These are phyloP conservation scores for Syzygium jambos DNA, from an alignment of 345 rosid genomes.

Conservation along the genomic window DNA sequence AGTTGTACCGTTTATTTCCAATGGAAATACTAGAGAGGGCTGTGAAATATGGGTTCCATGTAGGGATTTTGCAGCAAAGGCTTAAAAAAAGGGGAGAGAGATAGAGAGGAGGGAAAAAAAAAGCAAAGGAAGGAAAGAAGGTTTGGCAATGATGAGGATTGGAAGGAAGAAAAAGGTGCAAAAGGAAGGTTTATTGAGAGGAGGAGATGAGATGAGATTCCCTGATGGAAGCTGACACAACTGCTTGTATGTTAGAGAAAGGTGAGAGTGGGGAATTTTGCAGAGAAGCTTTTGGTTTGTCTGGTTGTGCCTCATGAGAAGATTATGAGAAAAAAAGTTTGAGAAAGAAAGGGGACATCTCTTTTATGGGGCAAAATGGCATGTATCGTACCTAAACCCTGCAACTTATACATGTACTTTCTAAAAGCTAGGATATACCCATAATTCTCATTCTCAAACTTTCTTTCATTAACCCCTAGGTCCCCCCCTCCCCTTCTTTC, in stretches of 20 bases:
- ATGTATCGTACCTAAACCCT: conserved; percentile 35
- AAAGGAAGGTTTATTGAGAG: conserved; percentile 20
- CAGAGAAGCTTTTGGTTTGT: conserved; percentile 44
- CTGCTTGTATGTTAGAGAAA: conserved; percentile 11
- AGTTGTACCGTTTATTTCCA: not conserved
- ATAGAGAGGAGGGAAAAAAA: not conserved
- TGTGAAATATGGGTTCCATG: conserved; percentile 6
- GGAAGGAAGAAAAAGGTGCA: conserved; percentile 21
- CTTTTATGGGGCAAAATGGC: conserved; percentile 39
- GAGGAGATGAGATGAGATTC: conserved; percentile 35
- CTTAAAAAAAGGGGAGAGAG: not conserved
- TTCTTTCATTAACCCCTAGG: conserved; percentile 41
- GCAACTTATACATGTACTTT: conserved; percentile 34
- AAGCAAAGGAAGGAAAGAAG: conserved; percentile 18
- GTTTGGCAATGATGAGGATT: conserved; percentile 26
- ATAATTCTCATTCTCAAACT: conserved; percentile 1
- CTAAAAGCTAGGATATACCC: conserved; percentile 48
- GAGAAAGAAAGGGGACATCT: conserved; percentile 4
- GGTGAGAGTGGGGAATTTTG: conserved; percentile 11
- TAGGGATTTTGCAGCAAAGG: conserved; percentile 24
- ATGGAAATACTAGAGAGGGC: not conserved
- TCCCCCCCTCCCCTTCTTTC: not conserved
- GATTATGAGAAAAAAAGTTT: not conserved
- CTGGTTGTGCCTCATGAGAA: conserved; percentile 18
- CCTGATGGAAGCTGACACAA: conserved; percentile 37